These are phyloP conservation scores for Silene conica DNA, from an alignment of 148 eudicot species.

Conservation along the genomic window DNA sequence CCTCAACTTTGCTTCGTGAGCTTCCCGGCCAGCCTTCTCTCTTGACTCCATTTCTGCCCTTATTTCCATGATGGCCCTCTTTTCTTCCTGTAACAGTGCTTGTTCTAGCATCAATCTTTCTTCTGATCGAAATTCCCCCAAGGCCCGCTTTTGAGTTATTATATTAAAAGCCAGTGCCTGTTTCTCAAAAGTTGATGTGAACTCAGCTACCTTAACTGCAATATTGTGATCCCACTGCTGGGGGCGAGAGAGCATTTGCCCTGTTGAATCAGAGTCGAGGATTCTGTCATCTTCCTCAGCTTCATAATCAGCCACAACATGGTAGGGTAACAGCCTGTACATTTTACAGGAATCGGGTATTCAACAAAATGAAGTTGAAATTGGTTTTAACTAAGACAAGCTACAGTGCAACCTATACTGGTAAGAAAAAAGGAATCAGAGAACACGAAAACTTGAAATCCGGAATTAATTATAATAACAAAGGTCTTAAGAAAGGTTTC, in stretches of 20 bases:
- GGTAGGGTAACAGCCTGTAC: slow-evolving; percentile 88
- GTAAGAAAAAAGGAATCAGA: too few relatives aligned
- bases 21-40: slow-evolving; percentile 70
- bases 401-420: too few relatives aligned
- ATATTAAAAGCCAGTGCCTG: slow-evolving; percentile 88
- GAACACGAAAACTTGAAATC: too few relatives aligned
- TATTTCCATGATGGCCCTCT: slow-evolving; percentile 49
- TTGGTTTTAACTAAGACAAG: too few relatives aligned
- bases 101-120: slow-evolving; percentile 87
- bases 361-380: too few relatives aligned
- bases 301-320: slow-evolving; percentile 98
- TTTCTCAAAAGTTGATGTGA: slow-evolving; percentile 83
- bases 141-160: slow-evolving; percentile 67
- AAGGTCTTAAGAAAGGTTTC: not conserved
- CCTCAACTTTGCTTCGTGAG: slow-evolving; percentile 74
- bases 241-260: slow-evolving; percentile 72
- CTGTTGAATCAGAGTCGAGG: slow-evolving; percentile 84
- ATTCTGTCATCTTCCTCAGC: slow-evolving; percentile 96
- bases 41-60: slow-evolving; percentile 73
- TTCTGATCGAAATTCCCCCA: slow-evolving; percentile 88
- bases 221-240: slow-evolving; percentile 96
- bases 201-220: slow-evolving; percentile 83
- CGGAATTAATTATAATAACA: not conserved
- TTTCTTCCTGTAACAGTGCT: slow-evolving; percentile 73
- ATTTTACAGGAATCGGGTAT: not conserved